Evolutionary conservation across 176 grass and related monocot genomes (phyloP).

Genomic region (Bothriochloa decipiens): DNA sequence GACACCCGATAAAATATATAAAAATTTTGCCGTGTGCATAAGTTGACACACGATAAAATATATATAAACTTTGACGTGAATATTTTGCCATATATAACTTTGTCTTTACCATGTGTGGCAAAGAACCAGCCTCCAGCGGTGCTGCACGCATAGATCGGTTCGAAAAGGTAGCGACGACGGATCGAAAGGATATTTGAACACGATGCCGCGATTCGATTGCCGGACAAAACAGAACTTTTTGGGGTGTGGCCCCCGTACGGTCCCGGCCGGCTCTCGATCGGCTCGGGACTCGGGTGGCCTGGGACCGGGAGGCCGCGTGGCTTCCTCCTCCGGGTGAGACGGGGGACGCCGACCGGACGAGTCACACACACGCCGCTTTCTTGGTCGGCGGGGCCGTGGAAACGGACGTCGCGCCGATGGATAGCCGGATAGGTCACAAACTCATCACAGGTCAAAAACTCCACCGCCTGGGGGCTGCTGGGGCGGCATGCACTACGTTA

Average conservation of each 20-base stretch:
- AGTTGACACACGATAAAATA: too few species aligned
- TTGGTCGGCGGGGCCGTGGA: conserved; percentile 27
- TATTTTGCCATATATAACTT: too few species aligned
- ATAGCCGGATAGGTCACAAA: background rate
- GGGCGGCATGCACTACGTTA: background rate
- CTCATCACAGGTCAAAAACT: conserved; percentile 1
- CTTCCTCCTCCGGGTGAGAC: background rate
- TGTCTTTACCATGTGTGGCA: too few species aligned
- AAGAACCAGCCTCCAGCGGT: too few species aligned
- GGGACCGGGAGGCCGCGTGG: background rate
- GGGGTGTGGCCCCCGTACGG: background rate
- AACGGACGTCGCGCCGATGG: background rate
- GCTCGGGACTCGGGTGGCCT: background rate
- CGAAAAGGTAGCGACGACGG: background rate
- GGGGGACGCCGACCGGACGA: background rate
- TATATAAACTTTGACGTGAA: too few species aligned
- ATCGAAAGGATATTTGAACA: background rate
- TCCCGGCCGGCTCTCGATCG: background rate
- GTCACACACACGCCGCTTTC: conserved; percentile 16
- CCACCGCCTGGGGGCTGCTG: background rate
- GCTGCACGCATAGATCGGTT: background rate
- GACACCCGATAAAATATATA: too few species aligned
- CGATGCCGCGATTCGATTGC: conserved; percentile 18
- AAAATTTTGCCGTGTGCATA: too few species aligned
- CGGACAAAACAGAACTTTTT: conserved; percentile 34